A percentile compares a stretch with the other conserved stretches of the same genome.
Conservation (phyloP, 768 basidiomycete genomes). For the Tylopilus rubrobrunneus region DNA sequence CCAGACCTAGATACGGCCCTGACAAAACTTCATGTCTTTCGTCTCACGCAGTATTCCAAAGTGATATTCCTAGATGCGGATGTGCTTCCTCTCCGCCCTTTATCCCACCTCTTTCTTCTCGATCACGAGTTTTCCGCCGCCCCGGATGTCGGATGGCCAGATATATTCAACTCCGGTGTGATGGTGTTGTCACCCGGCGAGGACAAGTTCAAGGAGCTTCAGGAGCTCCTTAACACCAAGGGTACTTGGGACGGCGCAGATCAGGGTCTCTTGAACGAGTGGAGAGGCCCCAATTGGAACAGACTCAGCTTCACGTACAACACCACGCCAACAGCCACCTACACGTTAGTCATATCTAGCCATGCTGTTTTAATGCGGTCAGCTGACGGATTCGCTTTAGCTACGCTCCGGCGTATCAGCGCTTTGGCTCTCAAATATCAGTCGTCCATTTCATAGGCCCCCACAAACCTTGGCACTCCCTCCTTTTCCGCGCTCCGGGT, state of each 20-base stretch:
- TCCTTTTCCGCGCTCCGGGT: conserved; percentile 65
- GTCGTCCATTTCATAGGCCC: conserved; percentile 92
- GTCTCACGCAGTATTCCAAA: conserved; percentile 81
- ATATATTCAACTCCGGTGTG: conserved; percentile 98
- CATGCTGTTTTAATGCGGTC: conserved; percentile 21
- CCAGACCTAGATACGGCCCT: conserved; percentile 90
- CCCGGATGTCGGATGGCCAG: conserved; percentile 98
- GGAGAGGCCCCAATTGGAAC: conserved; percentile 84
- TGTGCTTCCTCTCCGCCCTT: conserved; percentile 79
- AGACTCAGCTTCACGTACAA: conserved; percentile 97
- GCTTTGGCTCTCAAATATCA: conserved; percentile 83
- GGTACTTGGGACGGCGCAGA: conserved; percentile 99
- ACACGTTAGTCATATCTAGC: conserved; percentile 64
- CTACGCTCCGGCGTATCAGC: conserved; percentile 95
- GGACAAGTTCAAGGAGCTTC: conserved; percentile 77
- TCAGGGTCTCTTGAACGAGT: conserved; percentile 96
- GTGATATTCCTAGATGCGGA: conserved; percentile 92
- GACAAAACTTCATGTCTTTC: conserved; percentile 95
- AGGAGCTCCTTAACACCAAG: conserved; percentile 63
- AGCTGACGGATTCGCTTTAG: conserved; percentile 39
- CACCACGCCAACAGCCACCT: conserved; percentile 94
- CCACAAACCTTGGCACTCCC: conserved; percentile 91
- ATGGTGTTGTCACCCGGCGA: conserved; percentile 81
- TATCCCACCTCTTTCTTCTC: conserved; percentile 88
- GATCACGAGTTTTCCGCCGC: conserved; percentile 86